Conservation (phyloP, 2,329 filamentous ascomycete species). For the Cercospora janseana region DNA sequence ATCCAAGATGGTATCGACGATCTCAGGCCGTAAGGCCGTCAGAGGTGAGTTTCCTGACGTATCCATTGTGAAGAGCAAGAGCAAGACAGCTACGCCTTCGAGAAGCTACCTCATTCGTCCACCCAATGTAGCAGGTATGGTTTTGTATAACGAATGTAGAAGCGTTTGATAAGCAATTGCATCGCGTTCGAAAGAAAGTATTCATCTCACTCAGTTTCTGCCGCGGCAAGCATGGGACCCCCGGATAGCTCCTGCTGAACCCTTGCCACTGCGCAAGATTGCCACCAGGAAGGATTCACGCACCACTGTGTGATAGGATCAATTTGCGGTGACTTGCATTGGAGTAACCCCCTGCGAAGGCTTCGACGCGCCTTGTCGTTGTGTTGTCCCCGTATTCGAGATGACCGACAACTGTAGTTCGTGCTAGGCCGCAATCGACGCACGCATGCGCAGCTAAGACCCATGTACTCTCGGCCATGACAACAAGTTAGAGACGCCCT, state of each 20-base stretch:
- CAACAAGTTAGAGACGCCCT: not conserved
- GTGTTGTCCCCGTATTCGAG: not conserved
- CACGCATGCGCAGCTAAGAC: not conserved
- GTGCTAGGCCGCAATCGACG: not conserved
- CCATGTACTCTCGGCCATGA: not conserved
- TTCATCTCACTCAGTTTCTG: not conserved
- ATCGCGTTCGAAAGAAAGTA: not conserved
- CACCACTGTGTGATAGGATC: not conserved
- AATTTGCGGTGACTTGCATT: not conserved
- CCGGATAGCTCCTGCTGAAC: not conserved
- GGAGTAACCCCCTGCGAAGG: not conserved
- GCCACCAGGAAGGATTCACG: not conserved
- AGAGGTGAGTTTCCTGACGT: not conserved
- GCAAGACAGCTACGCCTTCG: not conserved
- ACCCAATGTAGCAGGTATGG: not conserved
- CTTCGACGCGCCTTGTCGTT: not conserved
- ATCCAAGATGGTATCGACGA: constrained; percentile 5
- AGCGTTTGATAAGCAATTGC: not conserved
- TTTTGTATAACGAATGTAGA: not conserved
- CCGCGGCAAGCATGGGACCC: not conserved
- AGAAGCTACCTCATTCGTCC: not conserved
- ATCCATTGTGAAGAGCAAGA: not conserved
- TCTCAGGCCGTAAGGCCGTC: not conserved
- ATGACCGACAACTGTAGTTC: not conserved
- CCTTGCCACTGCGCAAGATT: not conserved